These are phyloP conservation scores for Hymenoscyphus albidus DNA, from an alignment of 2,329 filamentous ascomycete genomes.

Conservation along the genomic window DNA sequence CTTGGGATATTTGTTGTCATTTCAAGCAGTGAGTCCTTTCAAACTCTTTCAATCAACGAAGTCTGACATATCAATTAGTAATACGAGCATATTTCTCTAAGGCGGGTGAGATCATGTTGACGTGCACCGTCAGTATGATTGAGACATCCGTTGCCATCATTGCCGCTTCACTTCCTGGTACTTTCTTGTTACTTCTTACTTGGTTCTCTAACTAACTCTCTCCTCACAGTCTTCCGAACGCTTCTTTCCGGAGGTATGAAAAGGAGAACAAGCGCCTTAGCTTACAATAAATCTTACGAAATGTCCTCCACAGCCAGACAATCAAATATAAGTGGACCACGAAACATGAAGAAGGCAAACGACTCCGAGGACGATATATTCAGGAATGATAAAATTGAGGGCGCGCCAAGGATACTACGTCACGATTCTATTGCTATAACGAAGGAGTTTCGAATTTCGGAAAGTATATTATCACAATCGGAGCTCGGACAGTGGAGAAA, in stretches of 20 bases:
- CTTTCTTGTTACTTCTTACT: not conserved
- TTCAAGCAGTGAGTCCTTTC: constrained; percentile 10
- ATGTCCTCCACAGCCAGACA: constrained; percentile 10
- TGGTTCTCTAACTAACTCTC: not conserved
- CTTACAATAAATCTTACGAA: constrained; percentile 17
- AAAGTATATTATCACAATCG: not conserved
- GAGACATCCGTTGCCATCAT: constrained; percentile 41
- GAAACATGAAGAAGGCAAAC: constrained; percentile 2
- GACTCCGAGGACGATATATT: constrained; percentile 12
- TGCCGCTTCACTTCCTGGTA: constrained; percentile 21
- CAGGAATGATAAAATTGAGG: constrained; percentile 4
- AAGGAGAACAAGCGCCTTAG: not conserved
- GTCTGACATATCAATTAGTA: constrained; percentile 19
- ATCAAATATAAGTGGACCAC: not conserved
- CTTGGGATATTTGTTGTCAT: constrained; percentile 16
- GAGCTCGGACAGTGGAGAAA: not conserved
- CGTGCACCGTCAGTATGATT: constrained; percentile 39
- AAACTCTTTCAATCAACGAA: constrained; percentile 8
- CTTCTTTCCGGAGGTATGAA: not conserved
- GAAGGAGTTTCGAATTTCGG: constrained; percentile 1
- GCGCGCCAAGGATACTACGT: not conserved
- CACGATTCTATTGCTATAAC: constrained; percentile 7
- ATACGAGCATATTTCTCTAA: constrained; percentile 38
- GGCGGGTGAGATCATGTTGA: constrained; percentile 37
- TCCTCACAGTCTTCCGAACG: not conserved